Evolutionary conservation across 768 basidiomycete genomes (phyloP).

Genomic region (Basidioascus undulatus): DNA sequence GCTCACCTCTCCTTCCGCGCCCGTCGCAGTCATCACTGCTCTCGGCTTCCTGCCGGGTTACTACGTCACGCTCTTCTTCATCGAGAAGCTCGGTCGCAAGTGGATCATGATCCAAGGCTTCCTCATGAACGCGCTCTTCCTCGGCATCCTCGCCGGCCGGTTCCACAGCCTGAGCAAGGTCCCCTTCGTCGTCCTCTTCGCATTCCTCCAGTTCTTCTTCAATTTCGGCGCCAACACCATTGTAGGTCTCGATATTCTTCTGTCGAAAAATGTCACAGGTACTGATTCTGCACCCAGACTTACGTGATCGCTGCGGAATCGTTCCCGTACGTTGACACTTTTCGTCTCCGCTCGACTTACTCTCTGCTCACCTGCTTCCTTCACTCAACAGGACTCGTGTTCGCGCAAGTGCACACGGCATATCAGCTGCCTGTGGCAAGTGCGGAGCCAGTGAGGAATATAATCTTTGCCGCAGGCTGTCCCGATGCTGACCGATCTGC

Average conservation of each 20-base stretch:
- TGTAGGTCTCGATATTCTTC: too few relatives aligned
- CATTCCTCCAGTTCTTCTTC: constrained; percentile 36
- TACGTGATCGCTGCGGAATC: constrained; percentile 60
- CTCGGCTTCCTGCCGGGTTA: constrained; percentile 58
- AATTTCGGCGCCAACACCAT: too few relatives aligned
- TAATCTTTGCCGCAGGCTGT: too few relatives aligned
- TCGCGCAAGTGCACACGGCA: constrained; percentile 46
- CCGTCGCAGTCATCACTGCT: constrained; percentile 26
- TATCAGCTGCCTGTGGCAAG: constrained; percentile 51
- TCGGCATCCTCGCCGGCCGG: constrained; percentile 42
- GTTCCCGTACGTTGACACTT: too few relatives aligned
- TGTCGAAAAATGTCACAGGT: too few relatives aligned
- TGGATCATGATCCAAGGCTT: constrained; percentile 55
- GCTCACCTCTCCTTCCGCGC: neutral
- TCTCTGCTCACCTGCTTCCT: too few relatives aligned
- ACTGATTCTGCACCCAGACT: too few relatives aligned
- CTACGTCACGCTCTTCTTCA: constrained; percentile 37
- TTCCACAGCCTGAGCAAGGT: constrained; percentile 31
- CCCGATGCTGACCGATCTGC: too few relatives aligned
- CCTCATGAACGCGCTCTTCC: constrained; percentile 23
- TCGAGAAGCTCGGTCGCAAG: constrained; percentile 50
- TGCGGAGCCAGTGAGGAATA: constrained; percentile 50
- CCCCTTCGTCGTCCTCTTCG: constrained; percentile 46
- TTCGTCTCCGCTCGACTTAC: too few relatives aligned
- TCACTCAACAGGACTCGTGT: too few relatives aligned